Percentiles rank a stretch among this genome's conserved stretches.
phyloP scores from a whole-genome alignment of 2,329 filamentous ascomycete genomes.

The Xylaria sp. region DNA sequence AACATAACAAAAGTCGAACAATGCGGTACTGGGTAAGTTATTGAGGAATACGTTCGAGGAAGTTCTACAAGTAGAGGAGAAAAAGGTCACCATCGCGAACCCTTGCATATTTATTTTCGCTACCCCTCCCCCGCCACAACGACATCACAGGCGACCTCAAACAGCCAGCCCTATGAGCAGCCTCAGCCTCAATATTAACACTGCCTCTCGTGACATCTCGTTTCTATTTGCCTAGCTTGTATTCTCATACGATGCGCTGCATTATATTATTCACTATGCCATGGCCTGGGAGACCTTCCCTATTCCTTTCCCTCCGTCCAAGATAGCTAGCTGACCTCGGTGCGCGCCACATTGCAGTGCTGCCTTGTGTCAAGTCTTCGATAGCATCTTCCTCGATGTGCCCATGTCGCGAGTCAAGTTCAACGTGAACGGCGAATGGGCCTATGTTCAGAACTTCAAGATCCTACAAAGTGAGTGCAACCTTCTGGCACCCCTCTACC shows the following conservation, averaged over 20 bases:
- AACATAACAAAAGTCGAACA: constrained; percentile 99
- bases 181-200: not conserved
- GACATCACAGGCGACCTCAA: constrained; percentile 13
- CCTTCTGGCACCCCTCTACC: constrained; percentile 5
- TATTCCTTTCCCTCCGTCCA: not conserved
- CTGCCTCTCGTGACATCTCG: not conserved
- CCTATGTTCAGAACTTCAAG: constrained; percentile 99
- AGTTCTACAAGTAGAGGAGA: not conserved
- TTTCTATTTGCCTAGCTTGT: not conserved
- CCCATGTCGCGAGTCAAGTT: constrained; percentile 98
- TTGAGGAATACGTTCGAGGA: not conserved
- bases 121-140: constrained; percentile 50
- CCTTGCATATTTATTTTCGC: constrained; percentile 29
- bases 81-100: constrained; percentile 43
- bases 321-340: constrained; percentile 39
- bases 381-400: constrained; percentile 96
- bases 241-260: not conserved
- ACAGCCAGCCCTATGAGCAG: constrained; percentile 2
- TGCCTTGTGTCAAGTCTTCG: constrained; percentile 95
- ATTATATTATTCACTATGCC: not conserved
- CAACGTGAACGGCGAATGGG: constrained; percentile 96
- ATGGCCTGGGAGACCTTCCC: not conserved
- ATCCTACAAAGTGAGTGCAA: constrained; percentile 84
- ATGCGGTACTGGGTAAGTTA: constrained; percentile 91
- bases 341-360: constrained; percentile 67